Conservation (phyloP, 768 basidiomycete species). For the Leucocoprinus leucothites region DNA sequence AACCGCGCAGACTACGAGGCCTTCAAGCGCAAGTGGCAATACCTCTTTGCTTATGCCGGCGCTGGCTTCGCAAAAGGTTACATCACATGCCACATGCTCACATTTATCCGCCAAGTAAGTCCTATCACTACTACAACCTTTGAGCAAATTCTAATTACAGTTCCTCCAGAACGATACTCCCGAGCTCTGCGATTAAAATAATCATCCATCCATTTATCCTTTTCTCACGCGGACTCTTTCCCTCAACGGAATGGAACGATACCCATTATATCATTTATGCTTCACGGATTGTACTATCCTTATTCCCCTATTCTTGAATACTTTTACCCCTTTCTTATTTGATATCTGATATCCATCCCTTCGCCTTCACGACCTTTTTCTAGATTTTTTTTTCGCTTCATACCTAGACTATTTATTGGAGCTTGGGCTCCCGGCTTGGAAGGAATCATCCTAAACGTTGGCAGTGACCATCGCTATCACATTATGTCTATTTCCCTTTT, state of each 20-base stretch:
- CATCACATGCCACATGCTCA: slow-evolving; percentile 81
- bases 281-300: slow-evolving; percentile 1
- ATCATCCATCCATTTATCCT: not conserved
- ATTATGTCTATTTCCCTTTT: slow-evolving; percentile 1
- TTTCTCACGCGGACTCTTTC: not conserved
- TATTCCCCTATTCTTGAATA: slow-evolving; percentile 7
- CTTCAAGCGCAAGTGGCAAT: slow-evolving; percentile 84
- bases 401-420: slow-evolving; percentile 7
- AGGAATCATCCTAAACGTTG: not conserved
- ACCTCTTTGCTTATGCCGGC: slow-evolving; percentile 79
- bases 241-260: not conserved
- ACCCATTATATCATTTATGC: slow-evolving; percentile 3
- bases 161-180: slow-evolving; percentile 47
- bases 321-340: not conserved
- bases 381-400: not conserved
- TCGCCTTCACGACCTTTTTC: not conserved
- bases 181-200: slow-evolving; percentile 41
- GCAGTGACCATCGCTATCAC: not conserved
- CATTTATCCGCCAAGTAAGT: slow-evolving; percentile 63
- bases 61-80: slow-evolving; percentile 80
- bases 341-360: not conserved
- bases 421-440: slow-evolving; percentile 1
- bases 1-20: slow-evolving; percentile 56
- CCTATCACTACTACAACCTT: not conserved
- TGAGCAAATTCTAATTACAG: not conserved